phyloP scores from a whole-genome alignment of 2,329 filamentous ascomycete species.

The Alternaria consortialis region DNA sequence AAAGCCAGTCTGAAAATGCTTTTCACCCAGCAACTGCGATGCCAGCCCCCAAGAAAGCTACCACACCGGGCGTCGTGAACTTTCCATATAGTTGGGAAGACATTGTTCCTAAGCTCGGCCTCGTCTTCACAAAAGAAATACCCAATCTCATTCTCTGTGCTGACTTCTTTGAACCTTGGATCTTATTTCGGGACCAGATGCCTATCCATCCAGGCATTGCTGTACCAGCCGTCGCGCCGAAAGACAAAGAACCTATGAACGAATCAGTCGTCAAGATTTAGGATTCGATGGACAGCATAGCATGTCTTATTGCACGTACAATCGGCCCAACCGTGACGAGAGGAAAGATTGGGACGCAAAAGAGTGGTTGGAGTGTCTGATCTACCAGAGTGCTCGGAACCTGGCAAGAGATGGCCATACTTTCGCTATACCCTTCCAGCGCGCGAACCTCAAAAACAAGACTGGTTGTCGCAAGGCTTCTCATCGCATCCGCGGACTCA shows the following conservation, averaged over 20 bases:
- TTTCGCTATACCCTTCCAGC: constrained; percentile 1
- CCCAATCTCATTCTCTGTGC: neutral
- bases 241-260: constrained; percentile 5
- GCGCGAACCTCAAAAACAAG: neutral
- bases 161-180: neutral
- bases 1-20: too few species aligned
- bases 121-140: neutral
- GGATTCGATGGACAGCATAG: constrained; percentile 13
- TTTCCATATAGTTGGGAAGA: too few species aligned
- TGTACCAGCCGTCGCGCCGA: neutral
- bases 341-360: neutral
- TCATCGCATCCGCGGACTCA: neutral
- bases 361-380: neutral
- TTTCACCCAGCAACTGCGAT: too few species aligned
- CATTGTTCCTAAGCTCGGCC: too few species aligned
- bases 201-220: constrained; percentile 2
- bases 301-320: constrained; percentile 7
- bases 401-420: neutral
- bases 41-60: too few species aligned
- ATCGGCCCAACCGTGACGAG: constrained; percentile 6
- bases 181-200: constrained; percentile 1
- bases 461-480: neutral
- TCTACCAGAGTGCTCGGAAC: constrained; percentile 10
- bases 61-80: too few species aligned
- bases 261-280: constrained; percentile 2